Evolutionary conservation across 495 filamentous ascomycete genomes (phyloP), one percentile per base, ranked within the genome.

Genomic region (Elaphomyces granulatus): DNA sequence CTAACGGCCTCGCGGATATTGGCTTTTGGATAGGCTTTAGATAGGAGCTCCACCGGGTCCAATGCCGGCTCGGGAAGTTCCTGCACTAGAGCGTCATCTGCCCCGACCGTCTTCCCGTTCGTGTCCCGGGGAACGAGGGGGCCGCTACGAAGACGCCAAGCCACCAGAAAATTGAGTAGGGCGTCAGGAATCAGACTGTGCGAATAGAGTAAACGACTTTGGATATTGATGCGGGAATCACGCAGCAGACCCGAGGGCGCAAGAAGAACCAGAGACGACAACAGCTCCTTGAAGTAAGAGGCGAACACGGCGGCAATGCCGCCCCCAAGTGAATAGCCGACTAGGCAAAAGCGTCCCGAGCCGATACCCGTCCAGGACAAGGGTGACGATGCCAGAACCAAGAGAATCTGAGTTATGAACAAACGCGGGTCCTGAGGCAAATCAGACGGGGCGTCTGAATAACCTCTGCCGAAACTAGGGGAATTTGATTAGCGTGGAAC

Each of bases 301-400:
- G 82, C 75, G 48, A 94, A 92, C n/a, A 74, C 66, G 8, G 77
- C 76, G 8, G 72, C 67, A 34, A 94, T 77, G 26, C 80, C 79
- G 34, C 87, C 88, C 18, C 87, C 86, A 1, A 96, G 68, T 0
- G 80, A 86, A 59, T 92, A 94, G 2, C 87, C 88, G 9, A 90
- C 59, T 0, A 94, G 55, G 14, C 69, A 68, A 59, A 94, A 85
- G 36, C 65, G 65, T 9, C 57, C 60, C 2, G 59, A 58, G 9
- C 52, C 59, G 4, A 61, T 60, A n/a, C 58, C 67, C 15, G 70
- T 72, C 82, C 82, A 87, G 20, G 74, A 50, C n/a, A 84, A 48
- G 2, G 66, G 63, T 0, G 81, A 85, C 2, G 83, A 84, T 15
- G 74, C 61, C 15, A 92, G 63, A 9, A 72, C 80, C 20, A 82